Evolutionary conservation across 352 stramenopile genomes (phyloP).

Genomic region (Globisporangium orthogonon): DNA sequence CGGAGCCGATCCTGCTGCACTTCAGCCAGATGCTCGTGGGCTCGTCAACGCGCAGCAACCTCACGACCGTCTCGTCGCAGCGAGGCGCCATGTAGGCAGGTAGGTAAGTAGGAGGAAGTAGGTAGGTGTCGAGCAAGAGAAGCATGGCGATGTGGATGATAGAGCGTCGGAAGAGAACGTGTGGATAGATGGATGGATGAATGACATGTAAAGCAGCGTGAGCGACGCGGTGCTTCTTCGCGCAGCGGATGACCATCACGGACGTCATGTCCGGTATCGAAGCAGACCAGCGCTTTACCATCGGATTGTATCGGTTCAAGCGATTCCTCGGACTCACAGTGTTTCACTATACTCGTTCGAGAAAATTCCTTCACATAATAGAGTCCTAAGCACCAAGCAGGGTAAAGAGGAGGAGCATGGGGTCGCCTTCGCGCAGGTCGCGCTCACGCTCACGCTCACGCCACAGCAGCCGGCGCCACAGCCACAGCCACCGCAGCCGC

Average conservation of each 20-base stretch:
- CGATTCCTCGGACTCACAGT: background rate
- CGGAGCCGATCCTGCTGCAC: constrained; percentile 43
- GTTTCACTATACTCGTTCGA: background rate
- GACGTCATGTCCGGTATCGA: too few relatives aligned
- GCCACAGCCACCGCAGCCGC: background rate
- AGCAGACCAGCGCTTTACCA: too few relatives aligned
- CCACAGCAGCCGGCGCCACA: background rate
- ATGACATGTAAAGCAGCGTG: background rate
- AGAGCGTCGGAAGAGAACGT: background rate
- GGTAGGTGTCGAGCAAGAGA: too few relatives aligned
- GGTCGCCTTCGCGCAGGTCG: background rate
- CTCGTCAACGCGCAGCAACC: constrained; percentile 14
- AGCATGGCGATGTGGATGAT: background rate
- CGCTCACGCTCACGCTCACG: constrained; percentile 18
- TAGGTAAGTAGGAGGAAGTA: too few relatives aligned
- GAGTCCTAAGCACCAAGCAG: background rate
- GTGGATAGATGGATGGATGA: background rate
- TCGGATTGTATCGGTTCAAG: too few relatives aligned
- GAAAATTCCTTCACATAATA: background rate
- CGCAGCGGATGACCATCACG: too few relatives aligned
- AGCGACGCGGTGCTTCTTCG: too few relatives aligned
- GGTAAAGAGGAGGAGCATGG: background rate
- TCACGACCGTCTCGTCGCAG: constrained; percentile 13
- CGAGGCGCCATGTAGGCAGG: constrained; percentile 1
- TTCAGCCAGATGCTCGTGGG: constrained; percentile 28